These are phyloP conservation scores for Dioscorea alata DNA, from an alignment of 106 monocot species.

Conservation along the genomic window DNA sequence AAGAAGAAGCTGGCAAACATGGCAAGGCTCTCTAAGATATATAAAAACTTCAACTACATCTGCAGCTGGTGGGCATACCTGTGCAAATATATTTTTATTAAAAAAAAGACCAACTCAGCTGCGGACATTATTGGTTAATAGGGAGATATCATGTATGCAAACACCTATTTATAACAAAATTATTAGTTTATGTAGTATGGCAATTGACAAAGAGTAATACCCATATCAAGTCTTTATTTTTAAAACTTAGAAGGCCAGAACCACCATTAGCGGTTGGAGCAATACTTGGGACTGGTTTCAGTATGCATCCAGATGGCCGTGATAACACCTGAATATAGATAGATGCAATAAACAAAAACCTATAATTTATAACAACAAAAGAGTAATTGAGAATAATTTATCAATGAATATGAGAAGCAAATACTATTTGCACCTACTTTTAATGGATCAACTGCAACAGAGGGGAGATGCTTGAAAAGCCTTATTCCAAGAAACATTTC, in stretches of 20 bases:
- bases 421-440: conserved; percentile 44
- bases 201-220: conserved; percentile 33
- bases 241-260: conserved; percentile 83
- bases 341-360: not conserved
- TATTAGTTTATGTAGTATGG: not conserved
- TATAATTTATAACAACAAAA: not conserved
- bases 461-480: conserved; percentile 96
- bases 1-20: conserved; percentile 92
- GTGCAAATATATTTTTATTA: conserved; percentile 15
- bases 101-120: not conserved
- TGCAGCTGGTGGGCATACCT: conserved; percentile 85
- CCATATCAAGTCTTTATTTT: conserved; percentile 82
- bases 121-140: conserved; percentile 7
- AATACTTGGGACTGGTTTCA: conserved; percentile 75
- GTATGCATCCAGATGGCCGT: conserved; percentile 66
- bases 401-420: not conserved
- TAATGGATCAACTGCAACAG: conserved; percentile 72
- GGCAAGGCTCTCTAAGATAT: conserved; percentile 90
- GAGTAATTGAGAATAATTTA: not conserved
- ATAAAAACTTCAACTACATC: conserved; percentile 98
- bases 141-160: not conserved
- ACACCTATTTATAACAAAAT: not conserved
- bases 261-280: conserved; percentile 45
- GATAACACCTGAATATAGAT: conserved; percentile 60
- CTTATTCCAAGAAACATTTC: conserved; percentile 98